Evolutionary conservation across 148 eudicot species (phyloP).

Genomic region (Amaranthus hypochondriacus): DNA sequence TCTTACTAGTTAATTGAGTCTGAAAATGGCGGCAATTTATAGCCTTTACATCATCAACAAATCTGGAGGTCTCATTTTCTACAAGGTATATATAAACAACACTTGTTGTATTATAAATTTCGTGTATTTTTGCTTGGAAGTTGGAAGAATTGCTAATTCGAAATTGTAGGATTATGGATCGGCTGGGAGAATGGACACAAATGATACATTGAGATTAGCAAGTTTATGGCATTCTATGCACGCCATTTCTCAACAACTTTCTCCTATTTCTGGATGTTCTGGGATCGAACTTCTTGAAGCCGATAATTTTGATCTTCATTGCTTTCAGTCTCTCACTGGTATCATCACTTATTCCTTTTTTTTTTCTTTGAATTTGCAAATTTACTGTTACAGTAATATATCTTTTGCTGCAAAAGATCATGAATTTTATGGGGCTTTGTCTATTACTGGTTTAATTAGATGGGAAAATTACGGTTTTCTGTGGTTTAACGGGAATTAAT

Average conservation of each 20-base stretch:
- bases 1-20: background rate
- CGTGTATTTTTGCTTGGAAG: background rate
- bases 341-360: background rate
- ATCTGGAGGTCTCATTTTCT: conserved; percentile 94
- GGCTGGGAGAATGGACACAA: conserved; percentile 92
- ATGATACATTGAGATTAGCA: conserved; percentile 92
- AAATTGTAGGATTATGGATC: conserved; percentile 81
- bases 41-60: conserved; percentile 85
- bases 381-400: no score
- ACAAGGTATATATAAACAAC: conserved; percentile 50
- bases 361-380: no score
- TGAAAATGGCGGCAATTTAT: conserved; percentile 71
- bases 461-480: background rate
- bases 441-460: background rate
- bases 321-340: conserved; percentile 98
- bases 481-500: background rate
- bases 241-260: conserved; percentile 95
- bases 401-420: background rate
- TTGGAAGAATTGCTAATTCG: background rate
- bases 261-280: conserved; percentile 63
- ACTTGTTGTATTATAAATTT: background rate
- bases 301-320: conserved; percentile 88
- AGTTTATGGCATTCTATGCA: conserved; percentile 99
- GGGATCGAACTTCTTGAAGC: conserved; percentile 95
- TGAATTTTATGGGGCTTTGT: background rate